Conservation (phyloP, 2,329 filamentous ascomycete genomes). For the Cordyceps pruinosa region DNA sequence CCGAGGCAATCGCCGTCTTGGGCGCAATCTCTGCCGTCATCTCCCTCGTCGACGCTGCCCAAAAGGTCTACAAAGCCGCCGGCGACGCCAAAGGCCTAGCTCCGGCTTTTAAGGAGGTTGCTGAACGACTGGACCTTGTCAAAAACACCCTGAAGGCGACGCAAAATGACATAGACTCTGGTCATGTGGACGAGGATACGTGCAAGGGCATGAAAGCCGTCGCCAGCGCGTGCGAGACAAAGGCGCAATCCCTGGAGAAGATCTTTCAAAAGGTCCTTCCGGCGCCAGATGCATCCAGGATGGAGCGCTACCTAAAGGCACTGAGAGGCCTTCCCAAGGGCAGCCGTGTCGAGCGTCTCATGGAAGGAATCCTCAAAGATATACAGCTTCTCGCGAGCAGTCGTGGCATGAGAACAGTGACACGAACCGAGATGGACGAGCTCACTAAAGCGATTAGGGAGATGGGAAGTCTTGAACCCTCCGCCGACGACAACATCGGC, state of each 20-base stretch:
- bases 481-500: too few species aligned
- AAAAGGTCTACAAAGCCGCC: conserved; percentile 20
- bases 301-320: conserved; percentile 18
- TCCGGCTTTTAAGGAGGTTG: conserved; percentile 20
- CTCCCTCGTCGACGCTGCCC: conserved; percentile 20
- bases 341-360: conserved; percentile 20
- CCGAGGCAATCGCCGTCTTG: conserved; percentile 19
- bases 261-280: conserved; percentile 17
- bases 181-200: too few species aligned
- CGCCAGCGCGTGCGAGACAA: conserved; percentile 19
- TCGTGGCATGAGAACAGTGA: too few species aligned
- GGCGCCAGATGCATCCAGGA: conserved; percentile 12
- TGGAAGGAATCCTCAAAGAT: conserved; percentile 22
- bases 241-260: conserved; percentile 16
- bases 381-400: conserved; percentile 23
- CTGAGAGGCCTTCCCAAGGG: conserved; percentile 19
- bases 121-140: conserved; percentile 20
- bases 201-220: too few species aligned
- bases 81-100: conserved; percentile 20
- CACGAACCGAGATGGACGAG: too few species aligned
- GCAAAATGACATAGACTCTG: background rate
- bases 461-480: too few species aligned
- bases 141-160: conserved; percentile 16
- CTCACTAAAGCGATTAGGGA: too few species aligned
- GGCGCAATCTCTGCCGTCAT: conserved; percentile 23